phyloP scores from a whole-genome alignment of 1,284 basidiomycete genomes.

The Cutaneotrichosporon spelunceum region DNA sequence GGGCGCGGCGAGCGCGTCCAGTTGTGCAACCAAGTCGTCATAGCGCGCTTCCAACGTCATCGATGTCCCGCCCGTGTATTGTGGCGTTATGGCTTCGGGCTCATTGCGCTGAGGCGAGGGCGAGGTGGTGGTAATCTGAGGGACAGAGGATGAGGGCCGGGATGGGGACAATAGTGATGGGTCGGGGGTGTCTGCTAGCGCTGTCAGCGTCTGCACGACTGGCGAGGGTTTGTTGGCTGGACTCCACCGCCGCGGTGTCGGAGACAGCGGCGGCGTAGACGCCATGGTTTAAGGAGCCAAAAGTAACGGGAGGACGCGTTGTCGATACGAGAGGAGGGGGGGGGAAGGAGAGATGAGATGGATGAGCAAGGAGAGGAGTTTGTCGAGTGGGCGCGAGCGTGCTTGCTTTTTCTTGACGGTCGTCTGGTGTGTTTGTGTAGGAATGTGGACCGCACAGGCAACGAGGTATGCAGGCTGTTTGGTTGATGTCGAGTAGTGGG shows the following conservation, averaged over 20 bases:
- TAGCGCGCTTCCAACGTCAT: slow-evolving; percentile 25
- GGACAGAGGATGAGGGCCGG: slow-evolving; percentile 1
- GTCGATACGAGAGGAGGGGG: neutral
- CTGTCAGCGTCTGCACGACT: slow-evolving; percentile 28
- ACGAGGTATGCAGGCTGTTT: neutral
- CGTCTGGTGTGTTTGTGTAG: neutral
- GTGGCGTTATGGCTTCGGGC: slow-evolving; percentile 9
- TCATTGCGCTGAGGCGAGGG: slow-evolving; percentile 36
- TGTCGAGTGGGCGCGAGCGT: neutral
- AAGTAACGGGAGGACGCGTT: neutral
- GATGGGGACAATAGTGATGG: slow-evolving; percentile 21
- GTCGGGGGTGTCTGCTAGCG: slow-evolving; percentile 12
- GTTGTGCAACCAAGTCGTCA: slow-evolving; percentile 40
- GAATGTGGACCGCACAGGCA: neutral
- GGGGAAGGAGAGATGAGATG: neutral
- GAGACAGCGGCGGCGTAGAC: slow-evolving; percentile 42
- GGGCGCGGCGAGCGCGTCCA: slow-evolving; percentile 38
- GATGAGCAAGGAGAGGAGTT: neutral
- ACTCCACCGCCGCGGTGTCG: slow-evolving; percentile 40
- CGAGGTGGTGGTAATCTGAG: slow-evolving; percentile 40
- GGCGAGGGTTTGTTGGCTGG: slow-evolving; percentile 30
- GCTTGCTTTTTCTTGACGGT: slow-evolving; percentile 2
- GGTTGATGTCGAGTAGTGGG: neutral
- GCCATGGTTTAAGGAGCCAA: slow-evolving; percentile 9
- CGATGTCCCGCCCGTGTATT: slow-evolving; percentile 15